Evolutionary conservation across 1,284 basidiomycete species (phyloP), one percentile per base, ranked within the genome.

Genomic region (Lignosus rhinocerotis): DNA sequence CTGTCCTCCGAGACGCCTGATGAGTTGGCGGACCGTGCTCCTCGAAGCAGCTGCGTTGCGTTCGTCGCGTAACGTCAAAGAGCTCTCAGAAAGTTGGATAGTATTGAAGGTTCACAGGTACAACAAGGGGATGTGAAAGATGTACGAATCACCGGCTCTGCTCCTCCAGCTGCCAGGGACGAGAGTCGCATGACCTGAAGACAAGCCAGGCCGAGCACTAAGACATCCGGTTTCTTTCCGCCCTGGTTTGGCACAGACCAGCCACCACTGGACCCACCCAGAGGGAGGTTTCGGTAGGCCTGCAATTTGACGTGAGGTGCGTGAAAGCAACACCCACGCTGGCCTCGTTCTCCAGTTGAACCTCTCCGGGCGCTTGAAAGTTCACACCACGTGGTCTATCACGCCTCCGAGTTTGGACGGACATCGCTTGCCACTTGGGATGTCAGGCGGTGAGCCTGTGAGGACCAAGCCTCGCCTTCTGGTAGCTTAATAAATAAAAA

Each of bases 291-390:
- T 38, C 46, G 62, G 59, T 51, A 69, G 69, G 74, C 67, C 72
- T 79, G 79, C 69, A 80, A 79, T 79, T 80, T 80, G 78, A 79
- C 78, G 71, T 70, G 76, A 79, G 73, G 78, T 80, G 78, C 78
- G 78, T 71, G 67, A 67, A 67, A 60, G 64, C 55, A 60, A 47
- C 14, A 19, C 6, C 5, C 32, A 36, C 31, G 1, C 10, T 10
- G n/a, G 8, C 10, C 31, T 39, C 11, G 36, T 1, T 11, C n/a
- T 39, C n/a, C 5, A 39, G 1, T 39, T 14, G 6, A 4, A 11
- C 25, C 25, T 25, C 25, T 25, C 2, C 25, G 4, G 25, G 25
- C 25, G 25, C 25, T 25, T 25, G 25, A 25, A 25, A 25, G 11
- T 44, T 11, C 43, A 44, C n/a, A 44, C 17, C 25, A 38, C 36